Conservation (phyloP, 140 eudicot species). For the Senecio squalidus region DNA sequence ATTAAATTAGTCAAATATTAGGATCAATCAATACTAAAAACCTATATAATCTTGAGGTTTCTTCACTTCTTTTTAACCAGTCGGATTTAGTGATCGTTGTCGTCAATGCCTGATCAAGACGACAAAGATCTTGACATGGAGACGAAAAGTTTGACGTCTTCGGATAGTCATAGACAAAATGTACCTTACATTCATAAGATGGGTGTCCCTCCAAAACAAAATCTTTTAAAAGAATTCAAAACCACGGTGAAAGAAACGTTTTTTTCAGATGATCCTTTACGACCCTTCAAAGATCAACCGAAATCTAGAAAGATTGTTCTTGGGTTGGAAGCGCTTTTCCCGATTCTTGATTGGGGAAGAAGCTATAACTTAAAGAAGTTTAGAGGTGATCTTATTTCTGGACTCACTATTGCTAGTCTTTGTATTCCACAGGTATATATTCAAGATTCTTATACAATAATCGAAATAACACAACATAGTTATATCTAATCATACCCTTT, state of each 20-base stretch:
- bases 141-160: conserved; percentile 27
- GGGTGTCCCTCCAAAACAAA: conserved; percentile 62
- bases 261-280: conserved; percentile 61
- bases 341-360: conserved; percentile 74
- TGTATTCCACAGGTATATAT: conserved; percentile 70
- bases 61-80: not conserved
- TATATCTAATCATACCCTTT: not conserved
- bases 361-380: conserved; percentile 50
- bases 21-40: conserved; percentile 4
- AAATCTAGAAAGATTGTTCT: conserved; percentile 40
- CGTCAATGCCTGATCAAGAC: conserved; percentile 26
- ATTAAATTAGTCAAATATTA: conserved; percentile 14
- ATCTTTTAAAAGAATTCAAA: conserved; percentile 39
- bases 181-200: conserved; percentile 56
- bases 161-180: conserved; percentile 17
- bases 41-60: conserved; percentile 27
- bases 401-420: conserved; percentile 87
- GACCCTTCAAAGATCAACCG: conserved; percentile 50
- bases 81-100: not conserved
- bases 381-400: conserved; percentile 71
- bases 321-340: conserved; percentile 61
- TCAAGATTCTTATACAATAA: not conserved
- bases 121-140: conserved; percentile 37
- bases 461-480: not conserved
- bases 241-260: conserved; percentile 50